Evolutionary conservation across 1,284 basidiomycete species (phyloP).

Genomic region (Heterobasidion annosum): DNA sequence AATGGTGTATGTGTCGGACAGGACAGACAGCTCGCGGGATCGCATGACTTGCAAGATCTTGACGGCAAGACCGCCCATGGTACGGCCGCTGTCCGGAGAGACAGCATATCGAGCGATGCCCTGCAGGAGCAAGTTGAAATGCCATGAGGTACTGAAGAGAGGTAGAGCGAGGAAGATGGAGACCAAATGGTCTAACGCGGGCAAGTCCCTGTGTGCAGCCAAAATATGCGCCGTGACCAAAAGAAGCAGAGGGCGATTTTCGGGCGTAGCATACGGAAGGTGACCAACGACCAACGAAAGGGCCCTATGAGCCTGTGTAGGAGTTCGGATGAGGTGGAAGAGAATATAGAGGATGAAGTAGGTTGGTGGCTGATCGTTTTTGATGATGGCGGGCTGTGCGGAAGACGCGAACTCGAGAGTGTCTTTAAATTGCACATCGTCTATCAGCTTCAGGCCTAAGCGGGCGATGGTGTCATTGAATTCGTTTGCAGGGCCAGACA

Average conservation of each 20-base stretch:
- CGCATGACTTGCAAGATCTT: slow-evolving; percentile 38
- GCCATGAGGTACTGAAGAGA: slow-evolving; percentile 22
- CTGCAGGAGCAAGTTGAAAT: slow-evolving; percentile 50
- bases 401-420: slow-evolving; percentile 17
- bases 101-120: slow-evolving; percentile 34
- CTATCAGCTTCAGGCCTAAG: not conserved
- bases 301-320: slow-evolving; percentile 28
- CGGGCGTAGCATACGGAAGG: slow-evolving; percentile 20
- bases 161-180: slow-evolving; percentile 33
- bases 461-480: not conserved
- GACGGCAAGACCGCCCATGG: slow-evolving; percentile 29
- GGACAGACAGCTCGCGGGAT: slow-evolving; percentile 28
- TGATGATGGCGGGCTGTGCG: not conserved
- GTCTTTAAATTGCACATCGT: not conserved
- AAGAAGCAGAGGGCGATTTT: slow-evolving; percentile 32
- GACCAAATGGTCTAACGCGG: slow-evolving; percentile 33
- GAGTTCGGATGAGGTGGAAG: slow-evolving; percentile 34
- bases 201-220: slow-evolving; percentile 34
- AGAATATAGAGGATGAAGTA: slow-evolving; percentile 44
- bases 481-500: not conserved
- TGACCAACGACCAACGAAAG: slow-evolving; percentile 29
- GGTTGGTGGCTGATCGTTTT: slow-evolving; percentile 21
- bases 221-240: slow-evolving; percentile 40
- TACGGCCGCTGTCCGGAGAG: slow-evolving; percentile 29
- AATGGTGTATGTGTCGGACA: slow-evolving; percentile 29